Evolutionary conservation across 495 filamentous ascomycete genomes (phyloP).

Genomic region (Baudoinia panamericana): DNA sequence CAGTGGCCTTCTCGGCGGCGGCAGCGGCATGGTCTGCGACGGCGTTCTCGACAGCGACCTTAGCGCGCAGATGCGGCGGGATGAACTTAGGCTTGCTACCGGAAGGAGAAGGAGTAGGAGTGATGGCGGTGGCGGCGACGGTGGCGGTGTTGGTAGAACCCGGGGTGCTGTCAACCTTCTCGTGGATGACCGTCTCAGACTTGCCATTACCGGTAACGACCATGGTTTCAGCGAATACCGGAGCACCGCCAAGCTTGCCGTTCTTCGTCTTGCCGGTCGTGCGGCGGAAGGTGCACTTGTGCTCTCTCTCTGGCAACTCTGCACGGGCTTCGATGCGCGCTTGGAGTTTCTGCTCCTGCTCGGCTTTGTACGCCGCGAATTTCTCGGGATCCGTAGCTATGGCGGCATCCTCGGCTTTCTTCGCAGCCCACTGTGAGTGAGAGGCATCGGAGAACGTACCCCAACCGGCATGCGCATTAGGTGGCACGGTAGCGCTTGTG

Average conservation of each 20-base stretch:
- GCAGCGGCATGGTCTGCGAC: background rate
- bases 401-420: background rate
- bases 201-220: background rate
- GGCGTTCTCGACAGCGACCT: background rate
- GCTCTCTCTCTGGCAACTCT: background rate
- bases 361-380: background rate
- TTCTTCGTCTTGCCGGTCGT: background rate
- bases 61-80: background rate
- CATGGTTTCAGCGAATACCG: background rate
- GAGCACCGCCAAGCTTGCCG: conserved; percentile 4
- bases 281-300: background rate
- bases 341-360: background rate
- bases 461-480: background rate
- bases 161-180: background rate
- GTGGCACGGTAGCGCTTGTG: background rate
- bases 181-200: background rate
- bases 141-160: background rate
- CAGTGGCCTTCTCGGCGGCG: background rate
- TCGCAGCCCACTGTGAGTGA: background rate
- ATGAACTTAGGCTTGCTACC: background rate
- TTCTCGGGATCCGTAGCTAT: background rate
- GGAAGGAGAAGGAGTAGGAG: too few species aligned
- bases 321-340: background rate
- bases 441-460: background rate
- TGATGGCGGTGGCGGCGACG: background rate